Conservation (phyloP, 352 stramenopile species). For the Pythium coloratum region DNA sequence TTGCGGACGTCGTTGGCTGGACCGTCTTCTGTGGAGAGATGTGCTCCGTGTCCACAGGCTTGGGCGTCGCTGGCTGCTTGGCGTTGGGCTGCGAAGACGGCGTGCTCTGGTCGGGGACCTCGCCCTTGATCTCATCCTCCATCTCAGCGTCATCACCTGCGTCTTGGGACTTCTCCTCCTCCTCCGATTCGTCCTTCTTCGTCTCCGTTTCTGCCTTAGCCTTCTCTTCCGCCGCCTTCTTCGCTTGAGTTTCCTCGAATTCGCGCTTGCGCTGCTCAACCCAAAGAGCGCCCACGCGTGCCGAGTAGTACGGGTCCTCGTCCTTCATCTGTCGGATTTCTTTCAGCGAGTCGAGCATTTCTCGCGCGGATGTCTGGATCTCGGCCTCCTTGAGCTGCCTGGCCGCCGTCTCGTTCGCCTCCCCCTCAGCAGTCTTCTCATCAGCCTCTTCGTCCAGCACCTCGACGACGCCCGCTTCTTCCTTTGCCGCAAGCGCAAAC, state of each 20-base stretch:
- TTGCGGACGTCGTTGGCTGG: background rate
- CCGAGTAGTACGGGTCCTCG: constrained; percentile 28
- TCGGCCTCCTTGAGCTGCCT: background rate
- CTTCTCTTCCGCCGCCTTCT: background rate
- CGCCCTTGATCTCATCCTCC: background rate
- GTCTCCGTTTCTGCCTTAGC: background rate
- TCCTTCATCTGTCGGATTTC: constrained; percentile 27
- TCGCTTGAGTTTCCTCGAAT: background rate
- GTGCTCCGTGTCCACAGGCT: background rate
- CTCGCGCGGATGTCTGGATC: constrained; percentile 5
- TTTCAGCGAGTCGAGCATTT: constrained; percentile 12
- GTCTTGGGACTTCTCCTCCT: background rate
- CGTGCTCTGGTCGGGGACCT: background rate
- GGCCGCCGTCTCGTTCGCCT: background rate
- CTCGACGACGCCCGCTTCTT: background rate
- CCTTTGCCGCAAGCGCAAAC: background rate
- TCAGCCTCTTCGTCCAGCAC: too few species aligned
- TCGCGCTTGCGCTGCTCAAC: constrained; percentile 8
- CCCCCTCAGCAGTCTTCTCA: background rate
- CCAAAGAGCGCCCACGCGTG: constrained; percentile 1
- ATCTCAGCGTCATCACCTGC: background rate
- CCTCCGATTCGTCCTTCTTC: background rate
- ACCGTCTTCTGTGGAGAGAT: background rate
- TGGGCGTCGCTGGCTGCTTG: background rate
- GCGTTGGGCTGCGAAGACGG: background rate